Conservation (phyloP, 495 filamentous ascomycete genomes). For the Evansstolkia leycettana region DNA sequence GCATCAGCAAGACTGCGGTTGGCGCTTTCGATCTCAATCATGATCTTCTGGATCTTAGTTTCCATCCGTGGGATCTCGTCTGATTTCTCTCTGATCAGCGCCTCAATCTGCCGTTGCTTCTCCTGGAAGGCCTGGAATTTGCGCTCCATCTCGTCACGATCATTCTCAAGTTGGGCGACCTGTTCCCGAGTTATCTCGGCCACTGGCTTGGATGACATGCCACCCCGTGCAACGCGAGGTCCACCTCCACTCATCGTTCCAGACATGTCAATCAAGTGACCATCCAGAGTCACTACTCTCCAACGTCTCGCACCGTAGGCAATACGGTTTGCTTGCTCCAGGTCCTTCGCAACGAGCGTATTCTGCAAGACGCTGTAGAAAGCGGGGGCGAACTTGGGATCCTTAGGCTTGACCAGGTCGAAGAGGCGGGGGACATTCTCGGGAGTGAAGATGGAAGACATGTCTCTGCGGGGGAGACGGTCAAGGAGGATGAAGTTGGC, state of each 20-base stretch:
- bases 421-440: conserved; percentile 88
- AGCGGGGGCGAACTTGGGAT: conserved; percentile 75
- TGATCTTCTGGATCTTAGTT: conserved; percentile 84
- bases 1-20: conserved; percentile 75
- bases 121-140: conserved; percentile 71
- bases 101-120: conserved; percentile 64
- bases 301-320: conserved; percentile 87
- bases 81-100: conserved; percentile 56
- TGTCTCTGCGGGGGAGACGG: conserved; percentile 62
- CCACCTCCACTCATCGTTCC: conserved; percentile 98
- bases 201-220: conserved; percentile 91
- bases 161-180: conserved; percentile 71
- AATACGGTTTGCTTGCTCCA: conserved; percentile 89
- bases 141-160: conserved; percentile 74
- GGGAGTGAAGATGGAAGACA: conserved; percentile 71
- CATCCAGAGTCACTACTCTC: conserved; percentile 91
- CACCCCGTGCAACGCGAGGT: conserved; percentile 70
- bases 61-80: conserved; percentile 75
- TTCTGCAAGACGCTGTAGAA: conserved; percentile 92
- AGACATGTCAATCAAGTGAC: conserved; percentile 90
- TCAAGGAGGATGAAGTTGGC: conserved; percentile 95
- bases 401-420: conserved; percentile 81
- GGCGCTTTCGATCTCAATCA: conserved; percentile 77
- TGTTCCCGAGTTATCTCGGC: conserved; percentile 77
- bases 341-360: conserved; percentile 83